Evolutionary conservation across 352 stramenopile species (phyloP).

Genomic region (Phytopythium boreale): DNA sequence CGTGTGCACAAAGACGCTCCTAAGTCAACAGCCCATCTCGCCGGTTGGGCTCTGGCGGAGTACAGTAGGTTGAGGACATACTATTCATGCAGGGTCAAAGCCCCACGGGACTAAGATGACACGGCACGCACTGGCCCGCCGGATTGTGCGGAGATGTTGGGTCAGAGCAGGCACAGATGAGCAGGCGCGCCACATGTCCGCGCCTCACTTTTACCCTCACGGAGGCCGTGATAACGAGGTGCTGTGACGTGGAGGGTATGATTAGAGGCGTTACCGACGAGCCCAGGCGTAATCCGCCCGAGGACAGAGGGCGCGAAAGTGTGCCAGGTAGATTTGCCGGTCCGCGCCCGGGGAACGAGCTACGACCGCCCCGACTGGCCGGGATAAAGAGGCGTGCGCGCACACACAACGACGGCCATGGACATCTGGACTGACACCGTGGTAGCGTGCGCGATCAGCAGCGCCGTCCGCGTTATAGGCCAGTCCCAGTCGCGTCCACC

Average conservation of each 20-base stretch:
- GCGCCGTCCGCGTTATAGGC: neutral
- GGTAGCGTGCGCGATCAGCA: neutral
- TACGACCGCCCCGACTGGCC: neutral
- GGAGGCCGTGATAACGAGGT: neutral
- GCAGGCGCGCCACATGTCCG: neutral
- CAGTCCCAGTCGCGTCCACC: neutral
- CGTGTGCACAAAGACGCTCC: neutral
- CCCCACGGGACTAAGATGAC: too few species aligned
- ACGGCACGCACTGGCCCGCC: too few species aligned
- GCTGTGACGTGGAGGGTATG: neutral
- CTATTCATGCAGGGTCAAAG: too few species aligned
- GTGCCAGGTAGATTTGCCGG: neutral
- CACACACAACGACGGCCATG: neutral
- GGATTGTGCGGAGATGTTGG: too few species aligned
- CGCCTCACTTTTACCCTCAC: neutral
- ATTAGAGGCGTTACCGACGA: neutral
- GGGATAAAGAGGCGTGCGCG: neutral
- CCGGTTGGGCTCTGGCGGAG: too few species aligned
- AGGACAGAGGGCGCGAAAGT: neutral
- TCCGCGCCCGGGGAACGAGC: neutral
- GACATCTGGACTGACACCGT: neutral
- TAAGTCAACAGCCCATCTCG: neutral
- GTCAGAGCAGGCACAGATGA: too few species aligned
- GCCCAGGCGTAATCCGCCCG: neutral
- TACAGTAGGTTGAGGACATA: too few species aligned